phyloP scores from a whole-genome alignment of 257 asterid genomes.

The Solanum sejunctum region DNA sequence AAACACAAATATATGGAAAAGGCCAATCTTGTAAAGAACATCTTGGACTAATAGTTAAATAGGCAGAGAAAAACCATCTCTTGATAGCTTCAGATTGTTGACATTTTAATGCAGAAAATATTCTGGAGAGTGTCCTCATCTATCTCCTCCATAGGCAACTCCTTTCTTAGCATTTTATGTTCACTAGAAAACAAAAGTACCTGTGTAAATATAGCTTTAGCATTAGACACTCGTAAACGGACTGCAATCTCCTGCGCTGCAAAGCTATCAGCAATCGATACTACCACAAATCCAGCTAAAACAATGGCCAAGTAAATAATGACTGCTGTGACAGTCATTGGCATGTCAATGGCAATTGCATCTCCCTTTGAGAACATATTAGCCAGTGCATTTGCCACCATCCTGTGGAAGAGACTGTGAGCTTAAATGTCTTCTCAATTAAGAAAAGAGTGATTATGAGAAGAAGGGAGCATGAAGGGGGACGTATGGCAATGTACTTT shows the following conservation, averaged over 20 bases:
- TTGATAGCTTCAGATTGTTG: neutral
- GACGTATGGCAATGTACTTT: neutral
- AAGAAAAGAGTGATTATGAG: neutral
- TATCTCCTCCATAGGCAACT: neutral
- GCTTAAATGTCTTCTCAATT: neutral
- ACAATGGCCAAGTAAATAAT: conserved; percentile 73
- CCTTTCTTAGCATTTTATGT: neutral
- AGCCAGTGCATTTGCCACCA: conserved; percentile 80
- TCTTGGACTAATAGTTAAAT: neutral
- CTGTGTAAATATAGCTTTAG: conserved; percentile 86
- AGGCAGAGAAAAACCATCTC: neutral
- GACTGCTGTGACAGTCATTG: conserved; percentile 85
- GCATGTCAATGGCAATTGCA: conserved; percentile 90
- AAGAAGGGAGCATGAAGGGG: neutral
- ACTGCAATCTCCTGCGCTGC: conserved; percentile 81
- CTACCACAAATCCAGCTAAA: conserved; percentile 71
- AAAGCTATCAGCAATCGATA: conserved; percentile 94
- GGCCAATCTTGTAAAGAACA: neutral
- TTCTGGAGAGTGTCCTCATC: neutral
- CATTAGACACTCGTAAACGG: conserved; percentile 64
- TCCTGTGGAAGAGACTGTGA: conserved; percentile 25
- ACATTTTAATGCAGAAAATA: neutral
- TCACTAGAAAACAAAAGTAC: conserved; percentile 14
- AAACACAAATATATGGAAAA: neutral
- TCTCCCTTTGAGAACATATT: conserved; percentile 64